Evolutionary conservation across 139 green algal species (phyloP).

Genomic region (Chlorella sp.): DNA sequence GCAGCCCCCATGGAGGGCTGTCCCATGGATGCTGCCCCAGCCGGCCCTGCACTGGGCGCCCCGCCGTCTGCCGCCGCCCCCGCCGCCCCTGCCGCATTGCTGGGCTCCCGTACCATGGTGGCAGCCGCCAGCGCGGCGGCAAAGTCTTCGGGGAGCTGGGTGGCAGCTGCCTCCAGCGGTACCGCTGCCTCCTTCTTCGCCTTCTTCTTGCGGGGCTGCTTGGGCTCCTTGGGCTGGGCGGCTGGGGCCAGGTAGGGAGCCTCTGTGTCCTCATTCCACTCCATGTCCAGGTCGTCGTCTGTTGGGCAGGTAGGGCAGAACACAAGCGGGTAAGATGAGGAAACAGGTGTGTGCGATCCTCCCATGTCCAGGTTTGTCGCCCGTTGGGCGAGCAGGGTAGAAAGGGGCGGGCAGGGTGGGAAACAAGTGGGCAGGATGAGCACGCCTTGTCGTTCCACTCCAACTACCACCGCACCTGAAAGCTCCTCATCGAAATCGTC

Average conservation of each 20-base stretch:
- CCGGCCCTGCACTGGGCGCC: neutral
- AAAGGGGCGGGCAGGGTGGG: no score
- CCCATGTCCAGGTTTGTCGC: no score
- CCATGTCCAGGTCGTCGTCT: neutral
- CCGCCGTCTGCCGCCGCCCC: neutral
- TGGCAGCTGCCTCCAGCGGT: neutral
- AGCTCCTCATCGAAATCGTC: slow-evolving; percentile 17
- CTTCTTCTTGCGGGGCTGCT: slow-evolving; percentile 8
- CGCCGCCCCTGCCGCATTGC: neutral
- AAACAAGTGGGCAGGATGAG: no score
- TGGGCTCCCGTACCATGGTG: slow-evolving; percentile 10
- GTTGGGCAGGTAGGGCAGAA: neutral
- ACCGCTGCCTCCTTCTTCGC: neutral
- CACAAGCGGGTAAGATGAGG: neutral
- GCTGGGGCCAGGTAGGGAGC: neutral
- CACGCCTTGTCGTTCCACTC: no score
- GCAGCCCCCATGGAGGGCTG: no score
- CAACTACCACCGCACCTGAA: slow-evolving; percentile 10
- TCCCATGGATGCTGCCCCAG: no score
- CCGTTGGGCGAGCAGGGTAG: no score
- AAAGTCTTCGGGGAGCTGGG: slow-evolving; percentile 22
- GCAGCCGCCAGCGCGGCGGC: slow-evolving; percentile 16
- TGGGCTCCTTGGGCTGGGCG: neutral
- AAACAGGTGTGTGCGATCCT: neutral
- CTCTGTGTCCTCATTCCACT: slow-evolving; percentile 24